phyloP scores from a whole-genome alignment of 139 green algal species.

The Chlamydomonas incerta region DNA sequence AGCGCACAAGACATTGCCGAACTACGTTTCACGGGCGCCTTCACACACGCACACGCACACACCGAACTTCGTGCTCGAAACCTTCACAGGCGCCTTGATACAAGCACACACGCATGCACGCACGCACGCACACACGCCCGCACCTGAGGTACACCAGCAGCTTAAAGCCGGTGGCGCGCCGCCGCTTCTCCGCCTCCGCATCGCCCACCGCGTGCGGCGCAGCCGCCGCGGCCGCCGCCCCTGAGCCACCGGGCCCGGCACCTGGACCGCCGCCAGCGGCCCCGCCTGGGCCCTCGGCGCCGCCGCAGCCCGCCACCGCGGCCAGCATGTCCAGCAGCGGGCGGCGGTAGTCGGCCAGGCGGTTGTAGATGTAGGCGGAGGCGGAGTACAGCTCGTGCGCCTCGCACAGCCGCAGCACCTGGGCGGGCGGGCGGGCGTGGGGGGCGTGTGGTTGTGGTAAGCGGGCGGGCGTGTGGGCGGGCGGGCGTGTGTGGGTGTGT shows the following conservation, averaged over 20 bases:
- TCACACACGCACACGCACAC: too few species aligned
- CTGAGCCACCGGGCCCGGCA: background rate
- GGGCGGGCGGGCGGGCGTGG: background rate
- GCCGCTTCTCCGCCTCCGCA: background rate
- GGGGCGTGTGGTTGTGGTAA: too few species aligned
- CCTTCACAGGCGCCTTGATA: too few species aligned
- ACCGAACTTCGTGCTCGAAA: too few species aligned
- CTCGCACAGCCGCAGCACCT: constrained; percentile 85
- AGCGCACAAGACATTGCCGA: too few species aligned
- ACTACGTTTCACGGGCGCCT: too few species aligned
- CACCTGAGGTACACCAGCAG: constrained; percentile 78
- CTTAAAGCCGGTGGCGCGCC: constrained; percentile 58
- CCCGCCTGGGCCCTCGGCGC: background rate
- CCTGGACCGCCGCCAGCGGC: background rate
- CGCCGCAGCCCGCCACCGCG: constrained; percentile 44
- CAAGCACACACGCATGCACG: too few species aligned
- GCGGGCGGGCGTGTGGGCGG: too few species aligned
- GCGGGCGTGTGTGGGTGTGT: too few species aligned
- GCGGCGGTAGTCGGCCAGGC: constrained; percentile 84
- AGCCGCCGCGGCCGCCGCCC: background rate
- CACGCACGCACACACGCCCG: too few species aligned
- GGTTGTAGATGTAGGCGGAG: constrained; percentile 81
- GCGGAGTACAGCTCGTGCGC: constrained; percentile 78
- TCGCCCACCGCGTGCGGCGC: background rate
- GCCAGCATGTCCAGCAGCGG: constrained; percentile 82